Conservation (phyloP, 116 monocot species). For the Phalaenopsis hybrid region DNA sequence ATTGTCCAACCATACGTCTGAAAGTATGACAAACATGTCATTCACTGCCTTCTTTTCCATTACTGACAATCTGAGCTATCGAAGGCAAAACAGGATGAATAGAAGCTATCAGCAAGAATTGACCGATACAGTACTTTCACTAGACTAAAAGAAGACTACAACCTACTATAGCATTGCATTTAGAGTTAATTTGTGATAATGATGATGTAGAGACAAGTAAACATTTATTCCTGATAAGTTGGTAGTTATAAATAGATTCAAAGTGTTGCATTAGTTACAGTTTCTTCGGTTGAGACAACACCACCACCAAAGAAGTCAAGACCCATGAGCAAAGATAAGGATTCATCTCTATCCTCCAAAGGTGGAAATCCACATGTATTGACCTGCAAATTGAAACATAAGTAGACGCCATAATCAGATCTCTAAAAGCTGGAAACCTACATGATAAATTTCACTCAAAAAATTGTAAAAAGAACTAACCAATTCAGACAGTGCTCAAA, state of each 20-base stretch:
- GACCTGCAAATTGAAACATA: constrained; percentile 41
- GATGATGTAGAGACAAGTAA: no score
- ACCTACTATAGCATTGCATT: neutral
- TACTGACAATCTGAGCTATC: constrained; percentile 57
- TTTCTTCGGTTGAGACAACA: constrained; percentile 74
- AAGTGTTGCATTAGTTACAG: constrained; percentile 34
- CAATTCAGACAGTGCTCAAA: neutral
- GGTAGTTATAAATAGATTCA: neutral
- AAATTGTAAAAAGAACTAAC: constrained; percentile 2
- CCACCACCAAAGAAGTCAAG: constrained; percentile 94
- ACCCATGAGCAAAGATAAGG: constrained; percentile 67
- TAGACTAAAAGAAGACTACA: neutral
- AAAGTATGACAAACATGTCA: constrained; percentile 99
- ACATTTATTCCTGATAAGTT: neutral
- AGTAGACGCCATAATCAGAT: neutral
- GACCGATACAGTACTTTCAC: neutral
- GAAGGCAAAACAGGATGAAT: constrained; percentile 10
- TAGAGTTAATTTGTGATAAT: neutral
- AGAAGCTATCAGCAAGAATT: constrained; percentile 5
- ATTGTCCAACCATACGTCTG: constrained; percentile 93
- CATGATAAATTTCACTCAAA: neutral
- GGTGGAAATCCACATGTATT: constrained; percentile 98
- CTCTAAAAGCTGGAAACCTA: neutral
- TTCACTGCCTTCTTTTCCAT: constrained; percentile 93
- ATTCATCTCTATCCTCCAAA: constrained; percentile 77